Percentiles rank a stretch among this genome's conserved stretches.
Conservation (phyloP, 2,329 filamentous ascomycete genomes). For the Thyridium curvatum region DNA sequence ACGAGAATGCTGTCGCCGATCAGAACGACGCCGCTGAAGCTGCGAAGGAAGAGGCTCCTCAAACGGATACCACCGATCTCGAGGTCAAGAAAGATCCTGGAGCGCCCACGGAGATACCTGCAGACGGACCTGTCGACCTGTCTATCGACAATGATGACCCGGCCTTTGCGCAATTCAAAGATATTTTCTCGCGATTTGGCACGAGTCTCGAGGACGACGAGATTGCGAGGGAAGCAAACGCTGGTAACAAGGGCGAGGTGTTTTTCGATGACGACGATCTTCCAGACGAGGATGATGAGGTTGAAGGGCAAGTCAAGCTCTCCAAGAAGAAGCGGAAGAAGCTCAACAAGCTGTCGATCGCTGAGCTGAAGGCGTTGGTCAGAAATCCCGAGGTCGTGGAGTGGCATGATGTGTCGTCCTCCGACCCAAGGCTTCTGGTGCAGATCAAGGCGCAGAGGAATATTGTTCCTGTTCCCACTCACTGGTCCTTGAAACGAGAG, state of each 20-base stretch:
- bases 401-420: slow-evolving; percentile 91
- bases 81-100: slow-evolving; percentile 35
- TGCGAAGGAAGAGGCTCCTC: slow-evolving; percentile 18
- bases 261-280: slow-evolving; percentile 83
- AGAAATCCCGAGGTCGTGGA: slow-evolving; percentile 90
- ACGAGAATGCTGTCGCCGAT: slow-evolving; percentile 7
- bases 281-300: slow-evolving; percentile 75
- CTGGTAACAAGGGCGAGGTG: slow-evolving; percentile 75
- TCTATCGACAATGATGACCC: slow-evolving; percentile 63
- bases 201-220: slow-evolving; percentile 56
- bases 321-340: slow-evolving; percentile 95
- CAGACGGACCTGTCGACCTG: slow-evolving; percentile 41
- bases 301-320: slow-evolving; percentile 57
- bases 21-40: slow-evolving; percentile 11
- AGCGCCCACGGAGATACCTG: slow-evolving; percentile 24
- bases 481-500: slow-evolving; percentile 95
- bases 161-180: slow-evolving; percentile 76
- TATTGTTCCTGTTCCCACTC: slow-evolving; percentile 85
- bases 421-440: slow-evolving; percentile 81
- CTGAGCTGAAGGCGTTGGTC: slow-evolving; percentile 89
- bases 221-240: slow-evolving; percentile 56
- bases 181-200: slow-evolving; percentile 76
- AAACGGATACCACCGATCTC: slow-evolving; percentile 25
- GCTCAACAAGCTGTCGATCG: slow-evolving; percentile 83
- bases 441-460: slow-evolving; percentile 95